These are phyloP conservation scores for Paramarasmius palmivorus DNA, from an alignment of 1,284 basidiomycete genomes.

Conservation along the genomic window DNA sequence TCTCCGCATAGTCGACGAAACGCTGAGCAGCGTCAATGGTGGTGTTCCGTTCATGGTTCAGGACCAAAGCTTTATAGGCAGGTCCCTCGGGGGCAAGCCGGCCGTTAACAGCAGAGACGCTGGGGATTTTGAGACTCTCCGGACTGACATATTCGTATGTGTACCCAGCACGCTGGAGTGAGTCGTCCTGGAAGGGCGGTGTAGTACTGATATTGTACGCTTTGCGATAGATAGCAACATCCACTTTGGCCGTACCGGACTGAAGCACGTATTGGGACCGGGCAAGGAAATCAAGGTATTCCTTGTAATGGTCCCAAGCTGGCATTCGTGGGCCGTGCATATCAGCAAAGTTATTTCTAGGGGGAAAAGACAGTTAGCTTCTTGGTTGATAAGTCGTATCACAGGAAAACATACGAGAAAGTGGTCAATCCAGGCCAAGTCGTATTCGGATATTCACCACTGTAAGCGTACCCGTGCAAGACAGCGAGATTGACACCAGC, in stretches of 20 bases:
- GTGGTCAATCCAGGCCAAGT: conserved; percentile 13
- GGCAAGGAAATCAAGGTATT: conserved; percentile 17
- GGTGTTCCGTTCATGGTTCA: conserved; percentile 14
- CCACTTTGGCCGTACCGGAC: conserved; percentile 17
- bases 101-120: conserved; percentile 15
- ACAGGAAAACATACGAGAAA: background rate
- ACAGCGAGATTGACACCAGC: conserved; percentile 17
- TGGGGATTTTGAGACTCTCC: conserved; percentile 19
- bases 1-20: conserved; percentile 14
- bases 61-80: conserved; percentile 20
- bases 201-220: conserved; percentile 15
- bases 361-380: background rate
- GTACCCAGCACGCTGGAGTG: conserved; percentile 15
- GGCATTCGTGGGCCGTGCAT: conserved; percentile 19
- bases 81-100: conserved; percentile 16
- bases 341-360: conserved; percentile 12
- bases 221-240: conserved; percentile 18
- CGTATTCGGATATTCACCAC: conserved; percentile 11
- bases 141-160: conserved; percentile 21
- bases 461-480: conserved; percentile 12
- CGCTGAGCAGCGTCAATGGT: conserved; percentile 18
- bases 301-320: conserved; percentile 18
- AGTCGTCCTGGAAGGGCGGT: conserved; percentile 16
- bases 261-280: conserved; percentile 19
- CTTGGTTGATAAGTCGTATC: background rate